Conservation (phyloP, 148 eudicot species). For the Silene conica region DNA sequence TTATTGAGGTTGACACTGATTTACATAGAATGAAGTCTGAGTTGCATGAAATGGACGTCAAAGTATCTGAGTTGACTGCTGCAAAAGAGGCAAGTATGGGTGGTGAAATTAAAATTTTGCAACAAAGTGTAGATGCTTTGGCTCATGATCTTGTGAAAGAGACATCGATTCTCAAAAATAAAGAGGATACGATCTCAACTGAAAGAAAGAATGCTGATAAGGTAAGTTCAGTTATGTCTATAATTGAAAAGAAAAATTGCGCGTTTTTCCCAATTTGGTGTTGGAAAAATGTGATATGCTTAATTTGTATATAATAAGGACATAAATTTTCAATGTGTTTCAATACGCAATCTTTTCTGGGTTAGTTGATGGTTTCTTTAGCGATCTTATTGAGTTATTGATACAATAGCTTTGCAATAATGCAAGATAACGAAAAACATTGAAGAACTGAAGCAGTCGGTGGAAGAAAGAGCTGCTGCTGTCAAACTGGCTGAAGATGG, state of each 20-base stretch:
- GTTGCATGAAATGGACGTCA: conserved; percentile 67
- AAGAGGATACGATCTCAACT: conserved; percentile 61
- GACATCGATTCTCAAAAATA: conserved; percentile 68
- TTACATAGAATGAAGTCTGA: conserved; percentile 46
- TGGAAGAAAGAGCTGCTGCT: conserved; percentile 62
- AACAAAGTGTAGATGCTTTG: conserved; percentile 68
- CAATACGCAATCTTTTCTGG: too few relatives aligned
- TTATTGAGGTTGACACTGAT: conserved; percentile 49
- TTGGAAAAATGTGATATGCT: too few relatives aligned
- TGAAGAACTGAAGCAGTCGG: conserved; percentile 72
- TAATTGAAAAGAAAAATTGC: background rate
- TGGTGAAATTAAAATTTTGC: conserved; percentile 68
- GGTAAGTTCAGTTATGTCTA: conserved; percentile 33
- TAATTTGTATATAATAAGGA: too few relatives aligned
- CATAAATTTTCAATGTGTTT: too few relatives aligned
- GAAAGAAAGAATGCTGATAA: conserved; percentile 69
- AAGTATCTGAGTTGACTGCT: conserved; percentile 55
- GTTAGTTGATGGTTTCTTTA: background rate
- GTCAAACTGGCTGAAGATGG: conserved; percentile 84
- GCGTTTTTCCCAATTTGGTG: too few relatives aligned
- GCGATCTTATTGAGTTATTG: background rate
- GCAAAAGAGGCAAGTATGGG: conserved; percentile 90
- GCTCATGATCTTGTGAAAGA: conserved; percentile 78
- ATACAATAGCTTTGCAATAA: conserved; percentile 8
- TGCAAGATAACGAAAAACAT: conserved; percentile 60